Percentiles rank a stretch among this genome's conserved stretches.
phyloP scores from a whole-genome alignment of 2,329 filamentous ascomycete genomes.

The Fusarium nygamai region DNA sequence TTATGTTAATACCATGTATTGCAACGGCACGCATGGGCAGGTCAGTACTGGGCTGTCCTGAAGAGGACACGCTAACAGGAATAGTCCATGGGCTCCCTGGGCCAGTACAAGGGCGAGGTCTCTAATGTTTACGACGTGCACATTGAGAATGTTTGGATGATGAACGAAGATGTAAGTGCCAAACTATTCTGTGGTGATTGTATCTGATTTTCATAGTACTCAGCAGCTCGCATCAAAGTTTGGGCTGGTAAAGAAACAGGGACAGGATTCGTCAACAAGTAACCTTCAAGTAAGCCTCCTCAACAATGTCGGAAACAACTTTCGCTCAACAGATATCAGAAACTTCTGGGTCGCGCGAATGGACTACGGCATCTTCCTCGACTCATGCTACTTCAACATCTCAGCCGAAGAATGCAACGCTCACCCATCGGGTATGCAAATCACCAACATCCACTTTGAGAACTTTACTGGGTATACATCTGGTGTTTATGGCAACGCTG shows the following conservation, averaged over 20 bases:
- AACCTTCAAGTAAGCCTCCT: conserved; percentile 56
- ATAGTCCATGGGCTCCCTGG: conserved; percentile 63
- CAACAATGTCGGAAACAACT: accelerated
- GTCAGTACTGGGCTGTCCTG: accelerated
- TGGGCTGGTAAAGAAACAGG: conserved; percentile 68
- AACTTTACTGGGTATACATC: conserved; percentile 67
- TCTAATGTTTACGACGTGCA: conserved; percentile 66
- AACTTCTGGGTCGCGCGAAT: conserved; percentile 69
- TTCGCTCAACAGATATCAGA: conserved; percentile 27
- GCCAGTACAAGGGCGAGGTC: conserved; percentile 64
- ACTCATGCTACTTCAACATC: conserved; percentile 71
- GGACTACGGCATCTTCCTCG: conserved; percentile 66
- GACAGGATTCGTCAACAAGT: conserved; percentile 71
- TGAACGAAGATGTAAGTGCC: conserved; percentile 51
- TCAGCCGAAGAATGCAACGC: conserved; percentile 59
- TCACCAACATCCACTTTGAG: conserved; percentile 67
- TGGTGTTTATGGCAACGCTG: conserved; percentile 63
- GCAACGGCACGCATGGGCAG: conserved; percentile 61
- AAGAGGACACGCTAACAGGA: accelerated
- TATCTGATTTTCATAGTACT: conserved; percentile 34
- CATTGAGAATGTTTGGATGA: conserved; percentile 68
- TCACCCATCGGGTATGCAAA: conserved; percentile 66
- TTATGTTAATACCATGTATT: conserved; percentile 68
- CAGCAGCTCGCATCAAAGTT: conserved; percentile 68
- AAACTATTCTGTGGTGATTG: accelerated